Percentiles rank a stretch among this genome's conserved stretches.
Evolutionary conservation across 208 protist species (phyloP).

Genomic region (Entamoeba moshkovskii): DNA sequence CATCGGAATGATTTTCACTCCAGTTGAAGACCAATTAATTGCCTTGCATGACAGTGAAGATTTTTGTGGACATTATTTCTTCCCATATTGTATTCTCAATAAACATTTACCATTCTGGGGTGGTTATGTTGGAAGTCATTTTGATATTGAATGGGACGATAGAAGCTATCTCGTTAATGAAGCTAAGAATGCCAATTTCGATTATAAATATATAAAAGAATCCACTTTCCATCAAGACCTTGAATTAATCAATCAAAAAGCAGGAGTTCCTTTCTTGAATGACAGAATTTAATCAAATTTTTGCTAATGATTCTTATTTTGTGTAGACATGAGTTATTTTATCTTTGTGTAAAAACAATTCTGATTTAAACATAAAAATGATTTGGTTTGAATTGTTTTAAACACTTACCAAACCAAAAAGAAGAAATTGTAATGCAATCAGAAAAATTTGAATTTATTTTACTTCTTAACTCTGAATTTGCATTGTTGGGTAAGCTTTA

Average conservation of each 20-base stretch:
- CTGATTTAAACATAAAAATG: too few relatives aligned
- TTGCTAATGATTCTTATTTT: too few relatives aligned
- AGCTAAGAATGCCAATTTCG: neutral
- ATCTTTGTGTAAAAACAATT: too few relatives aligned
- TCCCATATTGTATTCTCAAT: neutral
- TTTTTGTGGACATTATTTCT: neutral
- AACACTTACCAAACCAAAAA: too few relatives aligned
- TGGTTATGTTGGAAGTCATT: neutral
- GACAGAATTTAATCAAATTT: too few relatives aligned
- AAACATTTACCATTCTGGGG: neutral
- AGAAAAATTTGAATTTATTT: neutral
- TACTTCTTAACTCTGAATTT: constrained; percentile 1
- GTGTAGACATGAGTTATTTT: too few relatives aligned
- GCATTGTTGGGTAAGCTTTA: neutral
- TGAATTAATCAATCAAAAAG: neutral
- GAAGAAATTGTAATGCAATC: neutral
- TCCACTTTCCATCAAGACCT: neutral
- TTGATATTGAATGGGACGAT: neutral
- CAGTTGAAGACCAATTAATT: neutral
- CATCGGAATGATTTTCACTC: neutral
- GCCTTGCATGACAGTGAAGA: neutral
- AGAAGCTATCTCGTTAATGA: neutral
- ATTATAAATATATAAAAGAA: neutral
- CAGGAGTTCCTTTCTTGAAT: too few relatives aligned
- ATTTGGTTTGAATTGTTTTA: too few relatives aligned